These are phyloP conservation scores for Beauveria medogensis DNA, from an alignment of 2,329 filamentous ascomycete species.

Conservation along the genomic window DNA sequence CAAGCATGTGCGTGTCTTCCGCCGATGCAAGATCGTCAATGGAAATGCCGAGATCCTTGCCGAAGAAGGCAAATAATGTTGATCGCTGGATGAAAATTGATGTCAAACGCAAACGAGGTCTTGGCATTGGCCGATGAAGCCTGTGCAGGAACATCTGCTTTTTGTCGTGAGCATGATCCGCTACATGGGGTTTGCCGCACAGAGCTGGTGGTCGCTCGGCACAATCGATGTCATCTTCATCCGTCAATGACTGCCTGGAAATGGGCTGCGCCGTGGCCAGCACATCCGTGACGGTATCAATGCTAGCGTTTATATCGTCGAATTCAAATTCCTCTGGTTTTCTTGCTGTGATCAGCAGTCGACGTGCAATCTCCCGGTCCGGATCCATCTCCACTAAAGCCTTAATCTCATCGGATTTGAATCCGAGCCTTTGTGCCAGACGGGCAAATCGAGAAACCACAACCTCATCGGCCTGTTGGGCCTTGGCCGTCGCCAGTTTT, in stretches of 20 bases:
- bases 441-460: slow-evolving; percentile 10
- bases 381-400: slow-evolving; percentile 3
- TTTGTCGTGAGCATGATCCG: not conserved
- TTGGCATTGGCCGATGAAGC: not conserved
- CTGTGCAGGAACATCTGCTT: not conserved
- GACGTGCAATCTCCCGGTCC: slow-evolving; percentile 5
- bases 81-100: not conserved
- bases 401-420: slow-evolving; percentile 12
- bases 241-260: not conserved
- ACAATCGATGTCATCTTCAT: not conserved
- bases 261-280: not conserved
- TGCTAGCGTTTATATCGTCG: not conserved
- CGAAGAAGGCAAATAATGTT: not conserved
- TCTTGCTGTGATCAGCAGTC: slow-evolving; percentile 2
- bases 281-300: not conserved
- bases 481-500: slow-evolving; percentile 3
- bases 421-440: slow-evolving; percentile 9
- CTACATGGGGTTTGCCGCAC: not conserved
- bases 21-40: not conserved
- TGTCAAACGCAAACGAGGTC: not conserved
- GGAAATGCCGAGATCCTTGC: not conserved
- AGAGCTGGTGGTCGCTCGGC: not conserved
- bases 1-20: not conserved
- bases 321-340: slow-evolving; percentile 5
- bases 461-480: slow-evolving; percentile 8